Percentiles rank a stretch among this genome's conserved stretches.
Conservation (phyloP, 805 yeast genomes). For the Candida koratica region DNA sequence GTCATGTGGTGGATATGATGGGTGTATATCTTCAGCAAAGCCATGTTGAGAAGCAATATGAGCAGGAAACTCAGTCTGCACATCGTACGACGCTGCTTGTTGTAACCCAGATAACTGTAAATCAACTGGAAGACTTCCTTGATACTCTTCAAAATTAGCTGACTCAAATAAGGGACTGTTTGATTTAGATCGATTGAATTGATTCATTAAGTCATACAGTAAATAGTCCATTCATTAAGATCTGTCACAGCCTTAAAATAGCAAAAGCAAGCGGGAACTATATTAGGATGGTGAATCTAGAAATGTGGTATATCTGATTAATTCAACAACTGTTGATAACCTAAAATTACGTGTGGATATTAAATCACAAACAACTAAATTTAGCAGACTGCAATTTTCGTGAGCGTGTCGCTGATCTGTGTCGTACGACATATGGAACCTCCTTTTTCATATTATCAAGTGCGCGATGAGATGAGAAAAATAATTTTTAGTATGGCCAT, state of each 20-base stretch:
- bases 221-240: constrained; percentile 5
- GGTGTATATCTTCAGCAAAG: too few relatives aligned
- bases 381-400: too few relatives aligned
- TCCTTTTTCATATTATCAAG: too few relatives aligned
- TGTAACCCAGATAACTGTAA: constrained; percentile 2
- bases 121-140: background rate
- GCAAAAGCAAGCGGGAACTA: too few relatives aligned
- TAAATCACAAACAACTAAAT: too few relatives aligned
- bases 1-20: background rate
- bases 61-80: background rate
- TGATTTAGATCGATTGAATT: constrained; percentile 6
- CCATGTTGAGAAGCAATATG: background rate
- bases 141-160: constrained; percentile 5
- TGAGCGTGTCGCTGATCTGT: constrained; percentile 6
- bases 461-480: constrained; percentile 8
- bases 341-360: too few relatives aligned
- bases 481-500: constrained; percentile 33
- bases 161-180: constrained; percentile 4
- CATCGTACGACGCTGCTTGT: constrained; percentile 1
- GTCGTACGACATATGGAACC: constrained; percentile 4
- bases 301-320: too few relatives aligned
- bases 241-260: too few relatives aligned
- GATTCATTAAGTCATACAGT: constrained; percentile 7
- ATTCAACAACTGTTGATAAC: too few relatives aligned
- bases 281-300: too few relatives aligned